These are phyloP conservation scores for Nakazawaea peltata DNA, from an alignment of 805 yeast species.

Conservation along the genomic window DNA sequence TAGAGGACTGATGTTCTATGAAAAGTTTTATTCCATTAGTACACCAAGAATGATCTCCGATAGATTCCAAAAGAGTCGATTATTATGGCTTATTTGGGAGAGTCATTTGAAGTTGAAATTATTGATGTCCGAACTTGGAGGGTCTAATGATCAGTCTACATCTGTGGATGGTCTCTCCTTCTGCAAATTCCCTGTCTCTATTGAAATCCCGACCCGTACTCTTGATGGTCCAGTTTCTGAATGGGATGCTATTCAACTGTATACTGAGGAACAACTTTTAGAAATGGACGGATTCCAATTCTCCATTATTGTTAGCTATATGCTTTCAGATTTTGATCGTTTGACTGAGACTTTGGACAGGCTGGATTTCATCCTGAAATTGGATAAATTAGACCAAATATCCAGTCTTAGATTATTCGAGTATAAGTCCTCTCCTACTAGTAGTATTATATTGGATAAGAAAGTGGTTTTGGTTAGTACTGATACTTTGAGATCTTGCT, in stretches of 20 bases:
- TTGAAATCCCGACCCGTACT: constrained; percentile 24
- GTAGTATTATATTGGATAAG: constrained; percentile 13
- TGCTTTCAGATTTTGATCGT: constrained; percentile 13
- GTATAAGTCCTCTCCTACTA: constrained; percentile 13
- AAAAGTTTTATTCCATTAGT: constrained; percentile 14
- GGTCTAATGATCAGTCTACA: too few relatives aligned
- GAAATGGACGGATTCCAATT: constrained; percentile 15
- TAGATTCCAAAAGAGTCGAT: constrained; percentile 25
- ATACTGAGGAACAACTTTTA: constrained; percentile 15
- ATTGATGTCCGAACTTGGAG: too few relatives aligned
- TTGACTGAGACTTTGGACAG: constrained; percentile 12
- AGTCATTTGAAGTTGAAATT: constrained; percentile 24
- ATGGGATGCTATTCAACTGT: constrained; percentile 1
- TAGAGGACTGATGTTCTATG: constrained; percentile 17
- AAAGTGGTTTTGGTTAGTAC: constrained; percentile 26
- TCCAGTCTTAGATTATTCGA: neutral
- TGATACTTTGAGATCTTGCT: constrained; percentile 23
- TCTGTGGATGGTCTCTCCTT: constrained; percentile 16
- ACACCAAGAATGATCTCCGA: constrained; percentile 25
- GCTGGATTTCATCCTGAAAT: constrained; percentile 3
- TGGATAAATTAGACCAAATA: constrained; percentile 1
- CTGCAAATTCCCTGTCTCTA: constrained; percentile 21
- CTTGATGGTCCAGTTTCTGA: neutral
- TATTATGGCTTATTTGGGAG: constrained; percentile 32
- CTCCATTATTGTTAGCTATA: neutral